Percentiles rank a stretch among this genome's conserved stretches.
These are phyloP conservation scores for Cryptococcus maquisensis DNA, from an alignment of 1,284 basidiomycete species.

Conservation along the genomic window DNA sequence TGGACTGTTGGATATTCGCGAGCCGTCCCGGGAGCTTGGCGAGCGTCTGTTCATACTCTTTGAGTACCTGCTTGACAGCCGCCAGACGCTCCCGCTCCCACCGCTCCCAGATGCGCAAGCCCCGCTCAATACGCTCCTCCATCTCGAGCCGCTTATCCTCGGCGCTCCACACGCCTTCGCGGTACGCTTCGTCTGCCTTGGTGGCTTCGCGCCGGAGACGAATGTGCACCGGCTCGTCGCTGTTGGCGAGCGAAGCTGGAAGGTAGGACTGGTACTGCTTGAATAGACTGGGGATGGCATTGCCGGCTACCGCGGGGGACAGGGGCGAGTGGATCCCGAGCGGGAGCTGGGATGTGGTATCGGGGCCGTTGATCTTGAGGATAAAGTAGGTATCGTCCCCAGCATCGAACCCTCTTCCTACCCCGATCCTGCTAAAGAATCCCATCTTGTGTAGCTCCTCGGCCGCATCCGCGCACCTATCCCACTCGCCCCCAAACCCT, in stretches of 20 bases:
- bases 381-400: constrained; percentile 42
- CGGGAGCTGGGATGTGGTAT: constrained; percentile 9
- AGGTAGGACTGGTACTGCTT: constrained; percentile 40
- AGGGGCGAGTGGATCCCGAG: constrained; percentile 18
- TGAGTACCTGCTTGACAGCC: constrained; percentile 75
- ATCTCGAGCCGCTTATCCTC: constrained; percentile 71
- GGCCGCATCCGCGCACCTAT: constrained; percentile 73
- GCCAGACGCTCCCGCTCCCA: constrained; percentile 79
- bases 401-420: constrained; percentile 46
- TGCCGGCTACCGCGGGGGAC: constrained; percentile 21
- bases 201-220: constrained; percentile 70
- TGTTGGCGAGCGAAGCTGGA: constrained; percentile 42
- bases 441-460: constrained; percentile 68
- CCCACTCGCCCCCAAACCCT: constrained; percentile 65
- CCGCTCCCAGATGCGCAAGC: constrained; percentile 68
- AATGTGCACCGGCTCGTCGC: constrained; percentile 62
- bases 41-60: constrained; percentile 76
- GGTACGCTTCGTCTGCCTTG: constrained; percentile 67
- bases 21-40: constrained; percentile 64
- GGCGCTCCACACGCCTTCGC: constrained; percentile 57
- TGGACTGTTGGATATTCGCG: constrained; percentile 62
- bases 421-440: constrained; percentile 67
- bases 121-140: constrained; percentile 79
- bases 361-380: constrained; percentile 28
- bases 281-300: constrained; percentile 25